Base-by-base conservation (phyloP, 2,329 filamentous ascomycete genomes). In the Ophiostoma ips region DNA sequence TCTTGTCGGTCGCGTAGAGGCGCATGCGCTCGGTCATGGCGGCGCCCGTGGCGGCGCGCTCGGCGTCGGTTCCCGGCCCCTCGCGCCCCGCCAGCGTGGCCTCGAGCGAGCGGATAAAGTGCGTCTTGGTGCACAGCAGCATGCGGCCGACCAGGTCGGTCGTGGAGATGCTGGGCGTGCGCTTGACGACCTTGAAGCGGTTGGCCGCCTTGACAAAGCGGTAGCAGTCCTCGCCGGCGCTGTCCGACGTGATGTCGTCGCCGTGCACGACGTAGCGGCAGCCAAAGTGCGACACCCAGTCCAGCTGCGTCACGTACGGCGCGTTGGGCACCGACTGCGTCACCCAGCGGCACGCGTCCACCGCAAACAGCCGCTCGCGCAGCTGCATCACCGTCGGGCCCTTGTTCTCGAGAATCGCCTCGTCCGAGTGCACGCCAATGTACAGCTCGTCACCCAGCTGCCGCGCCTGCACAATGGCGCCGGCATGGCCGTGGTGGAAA, bases 111-210 rank as follows among this genome's bases (percentile, higher is more conserved):
- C 81, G 83, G 64, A 96, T 90, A 62, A 95, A 95, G 68, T 98
- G 92, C 19, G 81, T 85, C 62, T 82, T 83, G n/a, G 90, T 96
- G 71, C 89, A 95, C 15, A 96, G 73, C 60, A 98, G 72, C 92
- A 98, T 98, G 60, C 92, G 83, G 18, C 92, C 92, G 24, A 98
- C 92, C n/a, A 98, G 76, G 63, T 98, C 92, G 3, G 92, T 98
- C 2, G 92, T 98, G 10, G 87, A 95, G 61, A 98, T 98, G 53
- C 87, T 89, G 0, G 92, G 92, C 2, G 92, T 96, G 55, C 92
- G 79, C 70, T 94, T 95, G 43, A 98, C 92, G 16, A 98, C 87
- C 68, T 94, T 89, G 77, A 98, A 98, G 40, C 92, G 79, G 12
- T 84, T 83, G 1, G 90, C 92, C 37, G 85, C 83, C 69, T 98